These are phyloP conservation scores for Pythium myriotylum DNA, from an alignment of 352 stramenopile species.

Conservation along the genomic window DNA sequence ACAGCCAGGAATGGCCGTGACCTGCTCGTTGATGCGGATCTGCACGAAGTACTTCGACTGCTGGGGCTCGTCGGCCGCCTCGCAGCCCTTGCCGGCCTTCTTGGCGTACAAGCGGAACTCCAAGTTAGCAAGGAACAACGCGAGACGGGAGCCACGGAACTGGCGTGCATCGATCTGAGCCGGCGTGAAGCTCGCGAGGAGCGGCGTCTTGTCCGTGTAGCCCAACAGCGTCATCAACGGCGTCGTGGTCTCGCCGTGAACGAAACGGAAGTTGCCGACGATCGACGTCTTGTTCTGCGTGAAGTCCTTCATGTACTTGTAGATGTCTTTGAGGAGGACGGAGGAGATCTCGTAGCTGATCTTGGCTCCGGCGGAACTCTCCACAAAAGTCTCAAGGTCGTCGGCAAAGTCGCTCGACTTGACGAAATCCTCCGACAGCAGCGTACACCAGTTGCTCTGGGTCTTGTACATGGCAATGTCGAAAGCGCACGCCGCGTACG, in stretches of 20 bases:
- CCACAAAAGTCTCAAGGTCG: constrained; percentile 29
- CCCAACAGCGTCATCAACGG: constrained; percentile 31
- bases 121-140: constrained; percentile 26
- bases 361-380: constrained; percentile 18
- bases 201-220: constrained; percentile 24
- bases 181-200: constrained; percentile 7
- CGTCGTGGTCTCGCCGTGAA: constrained; percentile 28
- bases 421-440: constrained; percentile 24
- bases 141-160: constrained; percentile 24
- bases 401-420: constrained; percentile 25
- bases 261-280: constrained; percentile 33
- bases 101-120: constrained; percentile 32
- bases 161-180: constrained; percentile 16
- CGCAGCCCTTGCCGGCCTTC: background rate
- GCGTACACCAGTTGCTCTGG: constrained; percentile 27
- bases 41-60: constrained; percentile 25
- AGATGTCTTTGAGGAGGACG: constrained; percentile 27
- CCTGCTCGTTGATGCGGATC: constrained; percentile 33
- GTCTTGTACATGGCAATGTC: constrained; percentile 26
- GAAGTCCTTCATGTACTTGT: constrained; percentile 27
- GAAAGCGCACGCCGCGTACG: constrained; percentile 17
- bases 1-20: constrained; percentile 25
- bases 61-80: constrained; percentile 4
- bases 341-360: constrained; percentile 35
- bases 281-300: constrained; percentile 12